These are phyloP conservation scores for Dendrostoma leiphaemia DNA, from an alignment of 2,329 filamentous ascomycete species.

Conservation along the genomic window DNA sequence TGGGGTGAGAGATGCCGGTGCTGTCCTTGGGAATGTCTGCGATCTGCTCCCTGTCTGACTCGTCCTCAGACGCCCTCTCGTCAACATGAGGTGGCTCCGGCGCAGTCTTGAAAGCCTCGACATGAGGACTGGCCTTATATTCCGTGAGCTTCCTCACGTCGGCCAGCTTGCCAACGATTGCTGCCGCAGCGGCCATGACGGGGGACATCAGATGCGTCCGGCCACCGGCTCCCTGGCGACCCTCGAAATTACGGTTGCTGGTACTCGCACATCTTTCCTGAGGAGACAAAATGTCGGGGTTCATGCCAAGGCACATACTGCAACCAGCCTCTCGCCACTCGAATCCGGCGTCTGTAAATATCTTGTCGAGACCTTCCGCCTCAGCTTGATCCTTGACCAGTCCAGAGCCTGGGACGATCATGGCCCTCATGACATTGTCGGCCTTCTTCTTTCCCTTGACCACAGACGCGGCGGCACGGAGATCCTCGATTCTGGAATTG, in stretches of 20 bases:
- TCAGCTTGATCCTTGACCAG: constrained; percentile 92
- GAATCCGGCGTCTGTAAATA: constrained; percentile 89
- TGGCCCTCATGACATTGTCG: constrained; percentile 83
- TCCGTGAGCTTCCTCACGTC: constrained; percentile 80
- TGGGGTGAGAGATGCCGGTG: constrained; percentile 55
- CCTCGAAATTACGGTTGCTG: constrained; percentile 96
- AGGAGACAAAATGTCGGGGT: constrained; percentile 92
- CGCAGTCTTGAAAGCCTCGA: constrained; percentile 51
- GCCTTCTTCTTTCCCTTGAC: constrained; percentile 87
- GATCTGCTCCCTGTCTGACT: constrained; percentile 51
- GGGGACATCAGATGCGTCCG: constrained; percentile 96
- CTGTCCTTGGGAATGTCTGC: constrained; percentile 62
- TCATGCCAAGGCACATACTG: constrained; percentile 99
- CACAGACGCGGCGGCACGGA: constrained; percentile 81
- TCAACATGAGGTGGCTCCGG: constrained; percentile 48
- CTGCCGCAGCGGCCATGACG: constrained; percentile 91
- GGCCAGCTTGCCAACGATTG: constrained; percentile 84
- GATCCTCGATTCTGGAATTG: constrained; percentile 93
- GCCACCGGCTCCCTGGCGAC: constrained; percentile 86
- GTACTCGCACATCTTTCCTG: constrained; percentile 93
- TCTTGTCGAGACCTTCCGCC: constrained; percentile 85
- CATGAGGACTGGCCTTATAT: constrained; percentile 57
- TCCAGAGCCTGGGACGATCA: constrained; percentile 95
- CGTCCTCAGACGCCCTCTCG: constrained; percentile 50
- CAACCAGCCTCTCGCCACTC: constrained; percentile 98